Percentiles rank a stretch among this genome's conserved stretches.
Evolutionary conservation across 768 basidiomycete species (phyloP).

Genomic region (Tulasnella sp.): DNA sequence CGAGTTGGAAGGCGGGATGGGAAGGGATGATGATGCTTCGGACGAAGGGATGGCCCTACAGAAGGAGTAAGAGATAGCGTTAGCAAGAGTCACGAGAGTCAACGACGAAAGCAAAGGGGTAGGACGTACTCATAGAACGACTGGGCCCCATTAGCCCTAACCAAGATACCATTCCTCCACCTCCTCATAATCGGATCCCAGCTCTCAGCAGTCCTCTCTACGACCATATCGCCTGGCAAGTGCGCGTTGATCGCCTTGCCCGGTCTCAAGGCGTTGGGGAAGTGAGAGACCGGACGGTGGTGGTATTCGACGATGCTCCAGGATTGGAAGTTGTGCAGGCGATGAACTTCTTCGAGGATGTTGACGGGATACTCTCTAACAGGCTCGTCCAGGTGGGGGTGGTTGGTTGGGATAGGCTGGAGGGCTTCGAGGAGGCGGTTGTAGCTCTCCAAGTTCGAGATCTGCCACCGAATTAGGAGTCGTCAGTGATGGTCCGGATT

Average conservation of each 20-base stretch:
- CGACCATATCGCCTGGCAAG: background rate
- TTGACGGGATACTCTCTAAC: background rate
- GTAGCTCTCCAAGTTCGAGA: background rate
- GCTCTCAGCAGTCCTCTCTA: background rate
- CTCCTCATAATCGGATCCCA: background rate
- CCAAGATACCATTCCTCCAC: conserved; percentile 1
- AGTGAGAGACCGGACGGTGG: background rate
- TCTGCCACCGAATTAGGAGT: background rate
- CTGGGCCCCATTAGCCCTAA: background rate
- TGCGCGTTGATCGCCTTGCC: conserved; percentile 18
- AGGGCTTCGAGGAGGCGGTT: background rate
- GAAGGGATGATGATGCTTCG: background rate
- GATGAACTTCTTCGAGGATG: conserved; percentile 8
- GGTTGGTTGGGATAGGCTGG: background rate
- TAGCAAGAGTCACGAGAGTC: background rate
- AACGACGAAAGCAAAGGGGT: background rate
- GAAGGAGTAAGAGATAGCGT: background rate
- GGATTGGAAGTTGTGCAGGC: background rate
- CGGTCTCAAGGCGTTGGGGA: background rate
- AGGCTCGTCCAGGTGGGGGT: background rate
- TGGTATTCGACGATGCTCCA: conserved; percentile 7
- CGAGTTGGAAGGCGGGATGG: background rate
- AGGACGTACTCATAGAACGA: conserved; percentile 11
- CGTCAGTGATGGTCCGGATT: background rate
- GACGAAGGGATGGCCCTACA: background rate